These are phyloP conservation scores for Erysiphe pulchra DNA, from an alignment of 2,329 filamentous ascomycete genomes.

Conservation along the genomic window DNA sequence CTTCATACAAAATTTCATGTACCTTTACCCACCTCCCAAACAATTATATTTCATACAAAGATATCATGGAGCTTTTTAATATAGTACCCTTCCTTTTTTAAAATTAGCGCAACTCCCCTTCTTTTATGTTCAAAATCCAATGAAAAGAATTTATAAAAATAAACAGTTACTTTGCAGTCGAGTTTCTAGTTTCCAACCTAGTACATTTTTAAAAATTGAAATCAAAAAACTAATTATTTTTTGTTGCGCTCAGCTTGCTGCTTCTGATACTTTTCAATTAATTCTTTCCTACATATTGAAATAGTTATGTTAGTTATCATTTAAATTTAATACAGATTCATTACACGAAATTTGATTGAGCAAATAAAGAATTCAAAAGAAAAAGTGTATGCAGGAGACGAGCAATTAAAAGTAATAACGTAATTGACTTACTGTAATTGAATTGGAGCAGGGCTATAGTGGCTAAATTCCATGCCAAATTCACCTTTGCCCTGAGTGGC, in stretches of 20 bases:
- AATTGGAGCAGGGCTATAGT: constrained; percentile 67
- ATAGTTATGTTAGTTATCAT: neutral
- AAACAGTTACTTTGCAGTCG: too few species aligned
- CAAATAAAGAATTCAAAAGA: neutral
- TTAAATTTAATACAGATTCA: neutral
- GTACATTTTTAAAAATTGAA: too few species aligned
- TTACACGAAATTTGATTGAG: neutral
- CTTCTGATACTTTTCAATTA: constrained; percentile 43
- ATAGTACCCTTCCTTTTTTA: too few species aligned
- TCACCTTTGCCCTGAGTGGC: constrained; percentile 96
- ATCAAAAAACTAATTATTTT: constrained; percentile 6
- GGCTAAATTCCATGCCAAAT: constrained; percentile 96
- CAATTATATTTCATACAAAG: too few species aligned
- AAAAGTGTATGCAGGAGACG: neutral
- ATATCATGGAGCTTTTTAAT: too few species aligned
- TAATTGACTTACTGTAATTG: constrained; percentile 56
- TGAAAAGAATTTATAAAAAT: too few species aligned
- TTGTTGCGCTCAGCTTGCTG: constrained; percentile 27
- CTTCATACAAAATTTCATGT: too few species aligned
- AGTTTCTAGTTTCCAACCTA: too few species aligned
- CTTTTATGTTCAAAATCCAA: too few species aligned
- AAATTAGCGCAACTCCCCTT: too few species aligned
- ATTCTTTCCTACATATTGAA: constrained; percentile 25
- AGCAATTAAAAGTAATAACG: neutral
- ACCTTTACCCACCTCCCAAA: too few species aligned